Base-by-base conservation (phyloP, 2,329 filamentous ascomycete genomes). In the Scytalidium lignicola region DNA sequence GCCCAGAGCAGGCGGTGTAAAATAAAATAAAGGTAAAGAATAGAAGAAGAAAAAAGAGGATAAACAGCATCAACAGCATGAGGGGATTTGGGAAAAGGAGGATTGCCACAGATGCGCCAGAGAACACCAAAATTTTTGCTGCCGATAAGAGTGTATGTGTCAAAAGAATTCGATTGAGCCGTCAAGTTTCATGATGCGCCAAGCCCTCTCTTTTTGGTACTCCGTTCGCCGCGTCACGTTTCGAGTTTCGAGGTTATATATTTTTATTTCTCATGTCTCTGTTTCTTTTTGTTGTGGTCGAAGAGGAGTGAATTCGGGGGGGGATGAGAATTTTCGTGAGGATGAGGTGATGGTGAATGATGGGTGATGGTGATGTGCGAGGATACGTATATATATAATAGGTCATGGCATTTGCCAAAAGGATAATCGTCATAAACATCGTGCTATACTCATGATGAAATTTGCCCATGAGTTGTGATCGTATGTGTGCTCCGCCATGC, bases 191-290 rank as follows among this genome's bases (percentile, higher is more conserved):
- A 50, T 54, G 50, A 54, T 59, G 59, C 59, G 61, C 60, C 59
- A 50, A 57, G 17, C 41, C 44, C 42, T 45, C 45, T 47, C 45
- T 47, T 58, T 63, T 63, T 63, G 56, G 51, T 60, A 63, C 62
- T 62, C 61, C 61, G 45, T 64, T 63, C 62, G 62, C 62, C 62
- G 51, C 53, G 41, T 53, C 43, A 55, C 54, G 42, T 57, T 54
- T 37, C 51, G 41, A 46, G 53, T 41, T 29, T 47, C 28, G 43
- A 43, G 41, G 39, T 44, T 41, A 41, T 48, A 19, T 46, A n/a
- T 44, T 42, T 42, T 26, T 10, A 5, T 10, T 26, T 26, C 23
- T 26, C 32, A 37, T 17, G 15, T 37, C 32, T 37, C 12, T 37
- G 32, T 37, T 17, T 37, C 23, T 26, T 26, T 26, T 26, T 5